Conservation (phyloP, 441 rosid species). For the Euphorbia corollata region DNA sequence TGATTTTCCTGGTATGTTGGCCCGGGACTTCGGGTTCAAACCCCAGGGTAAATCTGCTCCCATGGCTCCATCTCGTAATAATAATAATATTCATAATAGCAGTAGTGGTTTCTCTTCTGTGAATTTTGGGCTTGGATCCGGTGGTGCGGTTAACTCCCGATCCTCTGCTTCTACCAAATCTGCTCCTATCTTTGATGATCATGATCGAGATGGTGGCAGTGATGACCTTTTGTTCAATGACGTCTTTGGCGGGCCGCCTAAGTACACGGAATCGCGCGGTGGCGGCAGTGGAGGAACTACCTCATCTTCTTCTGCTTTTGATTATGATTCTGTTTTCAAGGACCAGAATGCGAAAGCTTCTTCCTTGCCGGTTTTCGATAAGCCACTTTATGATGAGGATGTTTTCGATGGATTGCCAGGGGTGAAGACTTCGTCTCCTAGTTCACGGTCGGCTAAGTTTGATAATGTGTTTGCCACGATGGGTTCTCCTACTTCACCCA, state of each 20-base stretch:
- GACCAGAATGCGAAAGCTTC: conserved; percentile 35
- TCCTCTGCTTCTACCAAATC: conserved; percentile 34
- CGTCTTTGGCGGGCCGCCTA: conserved; percentile 48
- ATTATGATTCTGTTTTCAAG: conserved; percentile 52
- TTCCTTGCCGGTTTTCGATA: conserved; percentile 58
- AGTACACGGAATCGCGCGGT: conserved; percentile 38
- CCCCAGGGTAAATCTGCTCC: conserved; percentile 87
- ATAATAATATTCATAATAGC: conserved; percentile 16
- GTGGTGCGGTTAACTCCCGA: conserved; percentile 24
- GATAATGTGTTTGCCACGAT: conserved; percentile 45
- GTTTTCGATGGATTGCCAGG: conserved; percentile 67
- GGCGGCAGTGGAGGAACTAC: conserved; percentile 19
- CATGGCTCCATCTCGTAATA: conserved; percentile 49
- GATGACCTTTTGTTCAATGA: conserved; percentile 43
- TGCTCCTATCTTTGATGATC: conserved; percentile 45
- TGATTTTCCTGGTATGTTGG: conserved; percentile 55
- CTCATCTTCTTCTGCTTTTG: conserved; percentile 30
- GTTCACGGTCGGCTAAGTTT: conserved; percentile 28
- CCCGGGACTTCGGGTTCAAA: conserved; percentile 65
- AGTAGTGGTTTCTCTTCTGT: conserved; percentile 22
- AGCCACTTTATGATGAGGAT: conserved; percentile 80
- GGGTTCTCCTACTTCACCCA: conserved; percentile 27
- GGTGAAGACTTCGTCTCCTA: conserved; percentile 34
- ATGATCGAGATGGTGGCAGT: conserved; percentile 24
- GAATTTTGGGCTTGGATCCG: conserved; percentile 32